Percentiles rank a stretch among this genome's conserved stretches.
These are phyloP conservation scores for Phytophthora quininea DNA, from an alignment of 352 stramenopile species.

Conservation along the genomic window DNA sequence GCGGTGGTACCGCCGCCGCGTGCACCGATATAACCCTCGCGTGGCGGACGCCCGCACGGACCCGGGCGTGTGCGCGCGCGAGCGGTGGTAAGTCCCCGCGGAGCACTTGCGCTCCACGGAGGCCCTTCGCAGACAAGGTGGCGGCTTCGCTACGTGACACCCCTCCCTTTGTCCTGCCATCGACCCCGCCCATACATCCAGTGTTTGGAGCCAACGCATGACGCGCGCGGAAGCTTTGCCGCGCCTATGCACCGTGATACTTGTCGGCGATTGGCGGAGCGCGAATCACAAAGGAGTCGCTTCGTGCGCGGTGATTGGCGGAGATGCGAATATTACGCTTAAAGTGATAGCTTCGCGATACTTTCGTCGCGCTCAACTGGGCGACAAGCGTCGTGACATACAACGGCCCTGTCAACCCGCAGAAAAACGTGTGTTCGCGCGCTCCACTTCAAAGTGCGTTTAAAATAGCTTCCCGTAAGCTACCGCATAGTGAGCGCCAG, in stretches of 20 bases:
- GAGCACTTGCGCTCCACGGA: slow-evolving; percentile 17
- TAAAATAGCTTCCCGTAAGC: slow-evolving; percentile 29
- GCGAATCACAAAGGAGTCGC: slow-evolving; percentile 23
- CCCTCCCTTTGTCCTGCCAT: slow-evolving; percentile 42
- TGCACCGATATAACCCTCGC: slow-evolving; percentile 24
- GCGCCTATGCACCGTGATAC: slow-evolving; percentile 9
- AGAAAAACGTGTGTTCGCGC: slow-evolving; percentile 4
- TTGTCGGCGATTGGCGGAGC: slow-evolving; percentile 29
- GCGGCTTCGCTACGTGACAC: slow-evolving; percentile 36
- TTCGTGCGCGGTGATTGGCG: slow-evolving; percentile 43
- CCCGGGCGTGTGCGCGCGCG: slow-evolving; percentile 7
- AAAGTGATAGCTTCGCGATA: too few species aligned
- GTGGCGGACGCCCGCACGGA: slow-evolving; percentile 12
- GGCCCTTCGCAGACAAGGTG: slow-evolving; percentile 39
- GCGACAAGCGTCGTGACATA: neutral
- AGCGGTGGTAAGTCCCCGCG: neutral
- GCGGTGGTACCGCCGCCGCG: neutral
- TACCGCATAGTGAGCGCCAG: slow-evolving; percentile 27
- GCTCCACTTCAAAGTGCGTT: slow-evolving; percentile 21
- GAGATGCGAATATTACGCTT: slow-evolving; percentile 9
- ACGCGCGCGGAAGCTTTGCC: slow-evolving; percentile 16
- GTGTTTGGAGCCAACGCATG: slow-evolving; percentile 16
- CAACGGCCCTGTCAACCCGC: slow-evolving; percentile 1
- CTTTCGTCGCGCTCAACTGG: neutral
- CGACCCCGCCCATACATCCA: slow-evolving; percentile 31